These are phyloP conservation scores for Pascua guehoae DNA, from an alignment of 1,284 basidiomycete genomes.

Conservation along the genomic window DNA sequence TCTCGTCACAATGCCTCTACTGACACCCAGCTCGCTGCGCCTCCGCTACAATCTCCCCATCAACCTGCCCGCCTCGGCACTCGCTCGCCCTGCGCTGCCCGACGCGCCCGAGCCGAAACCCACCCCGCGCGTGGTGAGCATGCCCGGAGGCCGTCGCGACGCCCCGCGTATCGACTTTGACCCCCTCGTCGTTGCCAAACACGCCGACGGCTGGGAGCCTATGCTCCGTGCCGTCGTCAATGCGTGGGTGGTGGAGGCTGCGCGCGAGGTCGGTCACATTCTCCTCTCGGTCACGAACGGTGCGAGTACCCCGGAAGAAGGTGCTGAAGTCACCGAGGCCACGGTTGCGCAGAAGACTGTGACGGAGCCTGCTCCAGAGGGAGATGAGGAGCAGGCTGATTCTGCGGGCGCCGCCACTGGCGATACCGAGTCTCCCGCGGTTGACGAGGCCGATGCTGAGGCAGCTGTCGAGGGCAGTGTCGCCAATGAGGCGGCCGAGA, in stretches of 20 bases:
- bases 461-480: background rate
- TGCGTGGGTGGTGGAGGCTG: slow-evolving; percentile 36
- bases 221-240: slow-evolving; percentile 28
- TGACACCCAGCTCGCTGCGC: slow-evolving; percentile 34
- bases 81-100: slow-evolving; percentile 2
- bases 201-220: slow-evolving; percentile 33
- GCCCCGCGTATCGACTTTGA: slow-evolving; percentile 35
- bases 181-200: slow-evolving; percentile 40
- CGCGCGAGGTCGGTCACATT: slow-evolving; percentile 19
- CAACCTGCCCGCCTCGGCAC: slow-evolving; percentile 20
- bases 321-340: no score
- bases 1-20: background rate
- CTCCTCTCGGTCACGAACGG: no score
- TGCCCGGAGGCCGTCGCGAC: background rate
- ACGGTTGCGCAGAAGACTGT: no score
- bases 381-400: no score
- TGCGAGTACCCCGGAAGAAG: no score
- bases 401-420: no score
- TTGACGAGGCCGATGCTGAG: no score
- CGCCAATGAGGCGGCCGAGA: background rate
- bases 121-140: background rate
- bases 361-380: no score
- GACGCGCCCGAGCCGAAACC: slow-evolving; percentile 8
- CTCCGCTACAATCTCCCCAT: slow-evolving; percentile 43
- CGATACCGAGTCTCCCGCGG: no score